Percentiles rank a stretch among this genome's conserved stretches.
phyloP scores from a whole-genome alignment of 371 early-diverging fungal genomes.

The Choanephora cucurbitarum region DNA sequence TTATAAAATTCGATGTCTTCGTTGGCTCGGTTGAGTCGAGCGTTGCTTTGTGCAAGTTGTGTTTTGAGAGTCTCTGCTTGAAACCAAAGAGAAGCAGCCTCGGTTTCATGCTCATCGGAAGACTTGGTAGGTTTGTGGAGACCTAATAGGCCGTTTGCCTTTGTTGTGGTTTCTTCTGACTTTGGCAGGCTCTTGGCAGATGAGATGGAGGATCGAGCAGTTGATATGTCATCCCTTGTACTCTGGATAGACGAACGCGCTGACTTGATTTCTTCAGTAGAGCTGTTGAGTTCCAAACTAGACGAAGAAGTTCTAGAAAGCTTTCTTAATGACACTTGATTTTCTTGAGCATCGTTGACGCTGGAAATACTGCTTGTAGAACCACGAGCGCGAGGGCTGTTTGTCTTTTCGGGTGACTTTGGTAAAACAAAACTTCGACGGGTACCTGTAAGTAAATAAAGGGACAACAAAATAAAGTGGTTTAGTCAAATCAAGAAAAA shows the following conservation, averaged over 20 bases:
- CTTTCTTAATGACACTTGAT: constrained; percentile 6
- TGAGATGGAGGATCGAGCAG: not conserved
- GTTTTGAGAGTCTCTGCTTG: constrained; percentile 28
- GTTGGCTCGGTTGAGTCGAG: constrained; percentile 18
- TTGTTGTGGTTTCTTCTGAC: not conserved
- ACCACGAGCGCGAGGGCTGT: constrained; percentile 4
- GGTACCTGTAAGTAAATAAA: not conserved
- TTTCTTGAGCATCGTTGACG: not conserved
- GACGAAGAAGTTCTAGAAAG: constrained; percentile 13
- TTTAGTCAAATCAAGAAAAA: constrained; percentile 1
- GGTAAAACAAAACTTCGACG: constrained; percentile 4
- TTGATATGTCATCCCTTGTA: not conserved
- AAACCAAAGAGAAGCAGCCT: constrained; percentile 30
- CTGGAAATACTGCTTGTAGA: not conserved
- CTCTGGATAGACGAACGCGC: not conserved
- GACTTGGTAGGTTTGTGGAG: not conserved
- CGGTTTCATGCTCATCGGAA: not conserved
- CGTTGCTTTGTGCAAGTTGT: constrained; percentile 23
- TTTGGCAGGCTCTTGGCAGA: not conserved
- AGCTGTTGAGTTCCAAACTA: constrained; percentile 12
- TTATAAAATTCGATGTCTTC: constrained; percentile 26
- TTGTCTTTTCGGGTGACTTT: constrained; percentile 7
- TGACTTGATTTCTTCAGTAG: not conserved
- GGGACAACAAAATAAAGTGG: constrained; percentile 14
- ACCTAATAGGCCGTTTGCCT: not conserved